These are phyloP conservation scores for Populus euphratica DNA, from an alignment of 345 rosid genomes.

Conservation along the genomic window DNA sequence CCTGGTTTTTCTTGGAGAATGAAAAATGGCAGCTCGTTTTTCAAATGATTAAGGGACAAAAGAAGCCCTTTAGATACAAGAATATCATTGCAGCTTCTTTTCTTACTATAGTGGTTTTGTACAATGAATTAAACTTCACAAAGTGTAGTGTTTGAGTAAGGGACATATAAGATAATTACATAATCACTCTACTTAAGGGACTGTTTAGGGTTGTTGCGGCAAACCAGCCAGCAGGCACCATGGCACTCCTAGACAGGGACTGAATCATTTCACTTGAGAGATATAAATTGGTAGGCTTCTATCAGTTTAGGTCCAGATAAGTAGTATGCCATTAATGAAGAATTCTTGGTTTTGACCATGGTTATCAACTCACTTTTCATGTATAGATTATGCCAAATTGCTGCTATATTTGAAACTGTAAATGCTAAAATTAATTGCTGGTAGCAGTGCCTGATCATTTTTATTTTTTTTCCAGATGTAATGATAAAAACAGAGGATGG, in stretches of 20 bases:
- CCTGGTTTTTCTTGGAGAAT: neutral
- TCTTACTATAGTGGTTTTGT: neutral
- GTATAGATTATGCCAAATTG: neutral
- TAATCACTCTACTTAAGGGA: neutral
- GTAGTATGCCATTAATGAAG: neutral
- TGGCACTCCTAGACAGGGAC: neutral
- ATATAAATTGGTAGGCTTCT: neutral
- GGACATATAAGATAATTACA: neutral
- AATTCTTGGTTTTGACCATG: conserved; percentile 5
- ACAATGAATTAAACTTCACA: neutral
- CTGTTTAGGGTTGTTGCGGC: neutral
- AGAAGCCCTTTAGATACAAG: neutral
- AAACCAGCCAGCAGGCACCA: neutral
- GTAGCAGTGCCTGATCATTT: conserved; percentile 3
- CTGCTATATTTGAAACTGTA: neutral
- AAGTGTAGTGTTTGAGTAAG: neutral
- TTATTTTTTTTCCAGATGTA: conserved; percentile 17
- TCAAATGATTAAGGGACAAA: neutral
- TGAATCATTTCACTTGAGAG: neutral
- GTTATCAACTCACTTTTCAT: neutral
- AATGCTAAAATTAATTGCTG: neutral
- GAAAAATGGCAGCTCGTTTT: neutral
- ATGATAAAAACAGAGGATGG: conserved; percentile 18
- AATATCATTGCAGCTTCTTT: neutral
- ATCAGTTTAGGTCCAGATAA: neutral